These are phyloP conservation scores for Acorus calamus DNA, from an alignment of 106 monocot species.

Conservation along the genomic window DNA sequence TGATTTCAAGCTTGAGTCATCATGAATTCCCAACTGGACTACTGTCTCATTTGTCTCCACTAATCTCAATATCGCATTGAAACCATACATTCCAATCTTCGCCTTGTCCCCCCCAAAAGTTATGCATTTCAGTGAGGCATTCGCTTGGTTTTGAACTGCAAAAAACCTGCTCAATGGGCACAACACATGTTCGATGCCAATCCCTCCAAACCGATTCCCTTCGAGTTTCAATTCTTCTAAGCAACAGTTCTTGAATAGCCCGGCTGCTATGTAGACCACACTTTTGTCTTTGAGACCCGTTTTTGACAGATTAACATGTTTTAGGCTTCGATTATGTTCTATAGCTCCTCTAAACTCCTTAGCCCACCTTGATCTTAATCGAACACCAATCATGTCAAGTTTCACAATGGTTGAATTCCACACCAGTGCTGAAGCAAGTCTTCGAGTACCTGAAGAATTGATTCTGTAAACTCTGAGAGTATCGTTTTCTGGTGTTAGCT, in stretches of 20 bases:
- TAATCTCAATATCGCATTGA: slow-evolving; percentile 40
- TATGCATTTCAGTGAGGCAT: slow-evolving; percentile 33
- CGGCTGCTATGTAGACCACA: slow-evolving; percentile 61
- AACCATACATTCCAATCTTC: slow-evolving; percentile 32
- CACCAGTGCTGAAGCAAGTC: slow-evolving; percentile 38
- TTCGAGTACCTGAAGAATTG: slow-evolving; percentile 19
- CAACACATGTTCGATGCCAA: slow-evolving; percentile 68
- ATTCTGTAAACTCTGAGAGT: slow-evolving; percentile 43
- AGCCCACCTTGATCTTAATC: slow-evolving; percentile 55
- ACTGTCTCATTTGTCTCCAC: slow-evolving; percentile 59
- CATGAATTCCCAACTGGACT: slow-evolving; percentile 22
- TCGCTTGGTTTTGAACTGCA: slow-evolving; percentile 39
- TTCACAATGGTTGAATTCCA: slow-evolving; percentile 53
- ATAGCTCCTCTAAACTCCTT: slow-evolving; percentile 46
- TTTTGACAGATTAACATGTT: slow-evolving; percentile 35
- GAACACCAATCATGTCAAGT: slow-evolving; percentile 59
- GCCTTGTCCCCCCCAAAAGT: slow-evolving; percentile 44
- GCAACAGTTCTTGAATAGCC: slow-evolving; percentile 56
- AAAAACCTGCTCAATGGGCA: slow-evolving; percentile 64
- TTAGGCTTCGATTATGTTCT: slow-evolving; percentile 47
- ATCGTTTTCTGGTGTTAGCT: slow-evolving; percentile 42
- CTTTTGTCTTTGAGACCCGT: slow-evolving; percentile 46
- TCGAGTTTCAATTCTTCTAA: slow-evolving; percentile 44
- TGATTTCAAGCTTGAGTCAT: slow-evolving; percentile 47
- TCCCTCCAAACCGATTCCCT: slow-evolving; percentile 53